Conservation (phyloP, 495 filamentous ascomycete genomes). For the Rhypophila decipiens region DNA sequence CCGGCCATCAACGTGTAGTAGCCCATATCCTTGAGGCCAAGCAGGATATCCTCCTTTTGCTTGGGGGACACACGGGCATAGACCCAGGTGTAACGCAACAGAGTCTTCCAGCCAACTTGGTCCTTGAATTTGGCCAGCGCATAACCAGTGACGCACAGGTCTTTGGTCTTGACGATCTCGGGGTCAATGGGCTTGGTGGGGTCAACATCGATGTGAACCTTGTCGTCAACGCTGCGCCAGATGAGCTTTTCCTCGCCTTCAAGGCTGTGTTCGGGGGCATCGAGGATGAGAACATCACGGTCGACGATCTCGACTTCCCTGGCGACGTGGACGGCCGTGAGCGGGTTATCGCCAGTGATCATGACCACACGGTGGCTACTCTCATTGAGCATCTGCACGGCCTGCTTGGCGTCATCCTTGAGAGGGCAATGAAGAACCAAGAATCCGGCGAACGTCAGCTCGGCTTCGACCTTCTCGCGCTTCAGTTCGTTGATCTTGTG, state of each 20-base stretch:
- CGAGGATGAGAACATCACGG: slow-evolving; percentile 87
- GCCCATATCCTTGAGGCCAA: slow-evolving; percentile 89
- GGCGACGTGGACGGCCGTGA: slow-evolving; percentile 94
- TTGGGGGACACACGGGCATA: slow-evolving; percentile 97
- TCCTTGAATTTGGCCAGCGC: slow-evolving; percentile 85
- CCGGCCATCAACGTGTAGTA: slow-evolving; percentile 99
- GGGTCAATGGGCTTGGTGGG: slow-evolving; percentile 72
- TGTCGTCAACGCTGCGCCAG: slow-evolving; percentile 94
- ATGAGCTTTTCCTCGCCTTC: slow-evolving; percentile 72
- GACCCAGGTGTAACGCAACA: slow-evolving; percentile 90
- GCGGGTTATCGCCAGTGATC: slow-evolving; percentile 98
- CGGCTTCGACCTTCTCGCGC: slow-evolving; percentile 83
- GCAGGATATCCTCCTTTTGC: slow-evolving; percentile 97
- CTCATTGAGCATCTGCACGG: slow-evolving; percentile 96
- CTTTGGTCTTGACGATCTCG: slow-evolving; percentile 77
- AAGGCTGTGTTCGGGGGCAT: slow-evolving; percentile 83
- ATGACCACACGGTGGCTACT: slow-evolving; percentile 97
- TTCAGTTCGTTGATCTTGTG: slow-evolving; percentile 85
- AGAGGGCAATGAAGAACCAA: slow-evolving; percentile 90
- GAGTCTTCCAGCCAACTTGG: slow-evolving; percentile 60
- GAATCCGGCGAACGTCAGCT: slow-evolving; percentile 87
- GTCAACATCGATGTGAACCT: slow-evolving; percentile 78
- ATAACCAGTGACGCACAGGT: slow-evolving; percentile 95
- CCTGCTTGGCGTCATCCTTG: slow-evolving; percentile 91
- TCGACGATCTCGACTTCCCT: slow-evolving; percentile 97